Conservation (phyloP, 257 asterid genomes). For the Paraleonurus japonicus region DNA sequence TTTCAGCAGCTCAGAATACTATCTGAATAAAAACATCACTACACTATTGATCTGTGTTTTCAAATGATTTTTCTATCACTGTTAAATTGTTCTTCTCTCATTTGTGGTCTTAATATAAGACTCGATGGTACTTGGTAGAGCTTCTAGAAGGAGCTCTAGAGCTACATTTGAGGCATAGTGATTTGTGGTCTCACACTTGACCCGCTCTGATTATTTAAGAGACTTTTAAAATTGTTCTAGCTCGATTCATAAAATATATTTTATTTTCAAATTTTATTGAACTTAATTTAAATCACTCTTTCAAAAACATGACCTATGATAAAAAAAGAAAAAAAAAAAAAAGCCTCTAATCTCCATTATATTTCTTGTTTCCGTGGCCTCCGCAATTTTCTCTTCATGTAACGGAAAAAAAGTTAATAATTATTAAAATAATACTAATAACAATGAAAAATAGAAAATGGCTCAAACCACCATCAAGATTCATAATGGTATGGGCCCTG, state of each 20-base stretch:
- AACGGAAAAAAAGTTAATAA: conserved; percentile 1
- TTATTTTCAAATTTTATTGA: neutral
- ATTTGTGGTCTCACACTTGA: neutral
- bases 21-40: neutral
- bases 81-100: neutral
- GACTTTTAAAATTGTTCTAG: no score
- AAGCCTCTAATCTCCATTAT: conserved; percentile 13
- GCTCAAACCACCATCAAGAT: conserved; percentile 19
- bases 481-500: conserved; percentile 28
- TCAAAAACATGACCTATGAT: neutral
- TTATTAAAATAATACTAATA: neutral
- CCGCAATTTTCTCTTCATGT: conserved; percentile 13
- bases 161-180: neutral
- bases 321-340: no score
- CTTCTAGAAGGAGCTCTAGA: neutral
- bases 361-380: conserved; percentile 20
- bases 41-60: neutral
- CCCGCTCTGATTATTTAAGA: neutral
- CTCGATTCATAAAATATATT: no score
- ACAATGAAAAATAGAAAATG: neutral
- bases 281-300: neutral
- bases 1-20: neutral
- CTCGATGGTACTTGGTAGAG: neutral
- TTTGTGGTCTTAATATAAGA: no score
- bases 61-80: neutral